A percentile compares a stretch with the other conserved stretches of the same genome.
These are phyloP conservation scores for Linum usitatissimum DNA, from an alignment of 345 rosid species.

Conservation along the genomic window DNA sequence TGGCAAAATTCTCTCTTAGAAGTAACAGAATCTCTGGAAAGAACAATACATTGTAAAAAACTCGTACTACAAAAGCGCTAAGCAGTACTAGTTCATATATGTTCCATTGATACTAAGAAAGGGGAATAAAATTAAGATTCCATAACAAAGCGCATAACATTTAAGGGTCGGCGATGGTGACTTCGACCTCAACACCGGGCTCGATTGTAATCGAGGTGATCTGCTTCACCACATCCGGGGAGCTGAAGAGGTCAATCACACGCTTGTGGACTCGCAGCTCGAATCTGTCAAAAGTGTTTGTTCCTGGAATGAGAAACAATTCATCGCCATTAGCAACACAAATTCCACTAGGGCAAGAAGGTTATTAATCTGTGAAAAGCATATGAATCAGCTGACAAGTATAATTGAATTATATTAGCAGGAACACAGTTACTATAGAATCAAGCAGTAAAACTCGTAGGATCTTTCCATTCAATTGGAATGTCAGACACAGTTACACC, in stretches of 20 bases:
- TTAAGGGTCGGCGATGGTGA: slow-evolving; percentile 34
- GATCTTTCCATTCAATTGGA: neutral
- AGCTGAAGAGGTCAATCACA: slow-evolving; percentile 50
- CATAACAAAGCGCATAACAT: neutral
- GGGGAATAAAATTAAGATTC: neutral
- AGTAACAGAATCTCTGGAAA: neutral
- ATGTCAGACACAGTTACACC: too few relatives aligned
- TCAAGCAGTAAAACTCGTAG: too few relatives aligned
- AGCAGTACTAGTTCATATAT: neutral
- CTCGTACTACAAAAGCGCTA: neutral
- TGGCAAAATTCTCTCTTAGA: neutral
- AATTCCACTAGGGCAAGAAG: too few relatives aligned
- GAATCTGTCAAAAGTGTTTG: slow-evolving; percentile 55
- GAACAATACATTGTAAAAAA: neutral
- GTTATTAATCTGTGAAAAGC: too few relatives aligned
- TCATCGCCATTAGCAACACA: too few relatives aligned
- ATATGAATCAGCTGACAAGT: too few relatives aligned
- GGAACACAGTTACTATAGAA: too few relatives aligned
- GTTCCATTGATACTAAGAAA: neutral
- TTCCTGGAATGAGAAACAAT: slow-evolving; percentile 22
- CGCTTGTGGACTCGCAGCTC: slow-evolving; percentile 57
- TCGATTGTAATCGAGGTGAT: slow-evolving; percentile 56
- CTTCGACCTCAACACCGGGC: slow-evolving; percentile 60
- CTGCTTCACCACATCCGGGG: slow-evolving; percentile 60
- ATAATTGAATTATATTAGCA: too few relatives aligned